phyloP scores from a whole-genome alignment of 2,329 filamentous ascomycete genomes.

The Ustulina deusta region DNA sequence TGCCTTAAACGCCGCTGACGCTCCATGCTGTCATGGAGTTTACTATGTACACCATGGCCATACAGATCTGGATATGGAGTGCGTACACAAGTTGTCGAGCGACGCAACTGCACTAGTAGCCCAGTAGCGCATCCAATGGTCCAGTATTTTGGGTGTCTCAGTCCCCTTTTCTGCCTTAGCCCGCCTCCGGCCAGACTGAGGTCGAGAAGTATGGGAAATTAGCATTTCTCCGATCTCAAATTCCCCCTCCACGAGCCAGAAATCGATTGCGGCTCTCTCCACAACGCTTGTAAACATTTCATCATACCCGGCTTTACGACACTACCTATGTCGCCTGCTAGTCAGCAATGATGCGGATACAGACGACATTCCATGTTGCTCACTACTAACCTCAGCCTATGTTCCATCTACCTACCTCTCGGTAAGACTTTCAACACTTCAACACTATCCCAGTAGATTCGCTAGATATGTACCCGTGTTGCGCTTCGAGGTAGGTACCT shows the following conservation, averaged over 20 bases:
- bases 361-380: constrained; percentile 17
- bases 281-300: constrained; percentile 47
- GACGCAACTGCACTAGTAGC: constrained; percentile 16
- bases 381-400: constrained; percentile 1
- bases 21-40: background rate
- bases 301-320: constrained; percentile 42
- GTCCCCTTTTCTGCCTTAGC: constrained; percentile 24
- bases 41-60: background rate
- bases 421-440: background rate
- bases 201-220: constrained; percentile 46
- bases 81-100: constrained; percentile 1
- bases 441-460: constrained; percentile 1
- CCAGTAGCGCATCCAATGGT: constrained; percentile 29
- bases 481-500: background rate
- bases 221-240: constrained; percentile 49
- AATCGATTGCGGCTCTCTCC: constrained; percentile 52
- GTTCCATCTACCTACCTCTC: constrained; percentile 2
- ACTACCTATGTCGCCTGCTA: constrained; percentile 40
- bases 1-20: constrained; percentile 33
- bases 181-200: constrained; percentile 11
- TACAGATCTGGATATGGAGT: constrained; percentile 9
- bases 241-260: constrained; percentile 45
- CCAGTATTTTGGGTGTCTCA: constrained; percentile 32
- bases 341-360: constrained; percentile 28
- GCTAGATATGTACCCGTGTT: background rate